Base-by-base conservation (phyloP, 495 filamentous ascomycete species). In the Talaromyces nanjingensis region DNA sequence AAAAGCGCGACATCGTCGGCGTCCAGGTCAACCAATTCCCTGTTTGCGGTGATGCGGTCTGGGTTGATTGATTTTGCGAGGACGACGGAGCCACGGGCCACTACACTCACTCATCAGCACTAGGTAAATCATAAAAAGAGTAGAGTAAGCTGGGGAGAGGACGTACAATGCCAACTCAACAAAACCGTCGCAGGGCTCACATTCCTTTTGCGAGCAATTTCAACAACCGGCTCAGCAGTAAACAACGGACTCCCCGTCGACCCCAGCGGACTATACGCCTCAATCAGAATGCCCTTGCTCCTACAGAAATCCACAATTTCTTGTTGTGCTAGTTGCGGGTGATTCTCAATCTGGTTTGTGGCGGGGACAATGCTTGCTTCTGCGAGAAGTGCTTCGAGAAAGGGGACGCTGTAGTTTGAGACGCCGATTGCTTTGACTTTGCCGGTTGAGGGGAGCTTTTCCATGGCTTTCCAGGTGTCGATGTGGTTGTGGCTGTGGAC, bases 271-370 rank as follows among this genome's bases (percentile, higher is more conserved):
- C 84, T 87, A 73, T 91, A 92, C 7, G 89, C 89, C 33, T 89
- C 89, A 68, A 92, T 74, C 68, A 89, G 86, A 62, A 92, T 91
- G 37, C 88, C 88, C 76, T 89, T 89, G 62, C 80, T 76, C 55
- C 81, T 84, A 78, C 88, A 91, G 65, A 87, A 83, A 70, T 92
- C 89, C 39, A 91, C 87, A 68, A 92, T 88, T 68, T 94, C 90
- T 74, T 92, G 87, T 78, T 94, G 91, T 1, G 91, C 91, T n/a
- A 94, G 83, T 25, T 72, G 69, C 7, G 79, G 79, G 78, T 93
- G 90, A 77, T 93, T 92, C 78, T 96, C 92, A 70, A 96, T 92
- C 84, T 96, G 91, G 78, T 96, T 94, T 65, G 86, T 89, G n/a
- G 91, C 91, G 11, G 92, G 92, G 1, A 87, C 72, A 47, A 93